A percentile compares a stretch with the other conserved stretches of the same genome.
phyloP scores from a whole-genome alignment of 352 stramenopile species.

The Phytophthora europaea region DNA sequence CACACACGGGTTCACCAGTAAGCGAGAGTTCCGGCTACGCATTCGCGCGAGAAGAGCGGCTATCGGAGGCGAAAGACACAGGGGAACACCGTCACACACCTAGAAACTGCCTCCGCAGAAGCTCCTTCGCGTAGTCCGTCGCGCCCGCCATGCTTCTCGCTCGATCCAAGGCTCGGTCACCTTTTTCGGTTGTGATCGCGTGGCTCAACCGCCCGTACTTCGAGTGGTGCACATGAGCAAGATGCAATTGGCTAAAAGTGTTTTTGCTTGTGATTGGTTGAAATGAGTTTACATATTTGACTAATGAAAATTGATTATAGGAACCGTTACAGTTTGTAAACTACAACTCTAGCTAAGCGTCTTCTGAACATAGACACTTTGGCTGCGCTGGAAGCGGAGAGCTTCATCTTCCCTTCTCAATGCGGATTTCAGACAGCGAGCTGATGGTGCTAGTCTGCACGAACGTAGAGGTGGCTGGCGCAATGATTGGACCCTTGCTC shows the following conservation, averaged over 20 bases:
- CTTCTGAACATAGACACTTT: slow-evolving; percentile 30
- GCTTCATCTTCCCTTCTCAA: slow-evolving; percentile 56
- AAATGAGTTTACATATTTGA: background rate
- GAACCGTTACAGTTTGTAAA: slow-evolving; percentile 14
- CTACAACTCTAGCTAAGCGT: slow-evolving; percentile 3
- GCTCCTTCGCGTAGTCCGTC: slow-evolving; percentile 82
- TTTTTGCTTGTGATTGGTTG: background rate
- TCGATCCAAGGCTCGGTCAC: slow-evolving; percentile 11
- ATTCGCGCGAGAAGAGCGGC: slow-evolving; percentile 4
- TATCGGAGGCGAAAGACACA: background rate
- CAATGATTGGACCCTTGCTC: slow-evolving; percentile 42
- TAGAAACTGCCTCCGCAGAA: slow-evolving; percentile 85
- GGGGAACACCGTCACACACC: slow-evolving; percentile 45
- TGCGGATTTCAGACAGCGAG: slow-evolving; percentile 72
- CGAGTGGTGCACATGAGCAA: background rate
- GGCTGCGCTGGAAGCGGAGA: background rate
- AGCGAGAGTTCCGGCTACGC: background rate
- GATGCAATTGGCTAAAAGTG: slow-evolving; percentile 21
- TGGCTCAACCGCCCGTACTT: slow-evolving; percentile 16
- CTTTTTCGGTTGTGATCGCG: slow-evolving; percentile 35
- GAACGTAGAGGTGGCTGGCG: slow-evolving; percentile 32
- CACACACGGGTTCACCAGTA: slow-evolving; percentile 16
- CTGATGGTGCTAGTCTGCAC: slow-evolving; percentile 67
- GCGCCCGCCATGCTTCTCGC: slow-evolving; percentile 49
- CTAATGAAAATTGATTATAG: slow-evolving; percentile 19